A percentile compares a stretch with the other conserved stretches of the same genome.
Conservation (phyloP, 768 basidiomycete genomes). For the Ephemerocybe angulata region DNA sequence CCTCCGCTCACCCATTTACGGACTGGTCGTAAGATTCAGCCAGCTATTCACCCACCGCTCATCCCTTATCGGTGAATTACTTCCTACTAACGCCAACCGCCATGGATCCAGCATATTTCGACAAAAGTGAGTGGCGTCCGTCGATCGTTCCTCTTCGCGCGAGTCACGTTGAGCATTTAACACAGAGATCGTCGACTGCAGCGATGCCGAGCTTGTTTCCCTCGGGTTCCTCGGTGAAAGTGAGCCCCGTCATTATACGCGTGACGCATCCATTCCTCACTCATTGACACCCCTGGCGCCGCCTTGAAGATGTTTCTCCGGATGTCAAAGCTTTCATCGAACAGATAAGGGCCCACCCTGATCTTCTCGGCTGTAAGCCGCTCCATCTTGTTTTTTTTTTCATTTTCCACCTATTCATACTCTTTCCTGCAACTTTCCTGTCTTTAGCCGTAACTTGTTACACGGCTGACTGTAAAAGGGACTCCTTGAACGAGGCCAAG, state of each 20-base stretch:
- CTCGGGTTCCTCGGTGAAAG: conserved; percentile 22
- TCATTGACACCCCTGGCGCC: too few relatives aligned
- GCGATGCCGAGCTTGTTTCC: conserved; percentile 16
- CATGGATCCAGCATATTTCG: conserved; percentile 19
- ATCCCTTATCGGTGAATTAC: too few relatives aligned
- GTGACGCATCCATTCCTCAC: conserved; percentile 21
- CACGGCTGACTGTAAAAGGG: conserved; percentile 25
- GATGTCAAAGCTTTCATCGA: conserved; percentile 17
- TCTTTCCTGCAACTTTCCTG: too few relatives aligned
- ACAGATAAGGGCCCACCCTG: conserved; percentile 21
- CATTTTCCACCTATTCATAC: conserved; percentile 18
- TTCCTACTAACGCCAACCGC: background rate
- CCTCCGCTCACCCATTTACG: too few relatives aligned
- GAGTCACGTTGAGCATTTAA: conserved; percentile 24
- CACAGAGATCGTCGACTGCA: conserved; percentile 23
- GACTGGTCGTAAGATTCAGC: too few relatives aligned
- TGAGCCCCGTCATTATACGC: conserved; percentile 21
- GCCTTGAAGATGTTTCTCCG: conserved; percentile 24
- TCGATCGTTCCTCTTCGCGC: conserved; percentile 23
- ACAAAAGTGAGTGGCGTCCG: conserved; percentile 25
- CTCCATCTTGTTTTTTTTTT: conserved; percentile 22
- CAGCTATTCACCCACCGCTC: too few relatives aligned
- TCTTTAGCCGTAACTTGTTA: conserved; percentile 28
- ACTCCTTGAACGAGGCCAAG: too few relatives aligned
- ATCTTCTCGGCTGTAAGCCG: conserved; percentile 19